Evolutionary conservation across 768 basidiomycete genomes (phyloP).

Genomic region (Glaciozyma antarctica): DNA sequence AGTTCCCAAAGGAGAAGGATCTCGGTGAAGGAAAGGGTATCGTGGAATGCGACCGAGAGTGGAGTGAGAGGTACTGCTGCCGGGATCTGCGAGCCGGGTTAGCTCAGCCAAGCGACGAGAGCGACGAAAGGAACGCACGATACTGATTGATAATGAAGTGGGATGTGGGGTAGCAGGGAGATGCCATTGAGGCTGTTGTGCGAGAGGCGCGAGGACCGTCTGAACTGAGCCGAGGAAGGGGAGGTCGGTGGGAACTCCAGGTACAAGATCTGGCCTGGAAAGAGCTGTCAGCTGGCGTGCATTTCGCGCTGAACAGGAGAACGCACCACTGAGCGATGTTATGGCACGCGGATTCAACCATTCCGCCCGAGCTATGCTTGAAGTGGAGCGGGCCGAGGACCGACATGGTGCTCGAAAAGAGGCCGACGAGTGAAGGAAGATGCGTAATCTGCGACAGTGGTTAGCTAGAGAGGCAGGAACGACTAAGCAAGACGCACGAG

Average conservation of each 20-base stretch:
- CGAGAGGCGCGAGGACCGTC: slow-evolving; percentile 13
- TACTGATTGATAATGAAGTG: not conserved
- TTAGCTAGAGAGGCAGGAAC: too few relatives aligned
- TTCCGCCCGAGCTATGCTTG: slow-evolving; percentile 15
- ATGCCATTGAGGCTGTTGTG: not conserved
- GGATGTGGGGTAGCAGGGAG: not conserved
- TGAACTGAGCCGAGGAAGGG: slow-evolving; percentile 62
- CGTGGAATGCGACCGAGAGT: slow-evolving; percentile 51
- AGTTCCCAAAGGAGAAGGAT: slow-evolving; percentile 71
- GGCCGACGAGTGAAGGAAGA: slow-evolving; percentile 52
- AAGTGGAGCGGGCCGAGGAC: slow-evolving; percentile 60
- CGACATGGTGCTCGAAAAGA: slow-evolving; percentile 60
- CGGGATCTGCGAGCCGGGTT: slow-evolving; percentile 48
- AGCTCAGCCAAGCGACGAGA: not conserved
- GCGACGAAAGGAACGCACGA: not conserved
- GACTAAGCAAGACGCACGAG: slow-evolving; percentile 39
- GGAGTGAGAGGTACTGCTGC: slow-evolving; percentile 56
- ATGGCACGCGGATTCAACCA: slow-evolving; percentile 30
- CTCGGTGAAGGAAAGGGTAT: slow-evolving; percentile 36
- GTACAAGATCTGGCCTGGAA: slow-evolving; percentile 65
- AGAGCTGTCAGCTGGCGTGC: slow-evolving; percentile 52
- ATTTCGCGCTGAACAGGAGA: not conserved
- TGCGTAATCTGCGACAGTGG: slow-evolving; percentile 46
- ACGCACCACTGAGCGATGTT: slow-evolving; percentile 30
- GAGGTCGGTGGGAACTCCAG: slow-evolving; percentile 61